phyloP scores from a whole-genome alignment of 306 rosid species.

The Inga leiocalycina region DNA sequence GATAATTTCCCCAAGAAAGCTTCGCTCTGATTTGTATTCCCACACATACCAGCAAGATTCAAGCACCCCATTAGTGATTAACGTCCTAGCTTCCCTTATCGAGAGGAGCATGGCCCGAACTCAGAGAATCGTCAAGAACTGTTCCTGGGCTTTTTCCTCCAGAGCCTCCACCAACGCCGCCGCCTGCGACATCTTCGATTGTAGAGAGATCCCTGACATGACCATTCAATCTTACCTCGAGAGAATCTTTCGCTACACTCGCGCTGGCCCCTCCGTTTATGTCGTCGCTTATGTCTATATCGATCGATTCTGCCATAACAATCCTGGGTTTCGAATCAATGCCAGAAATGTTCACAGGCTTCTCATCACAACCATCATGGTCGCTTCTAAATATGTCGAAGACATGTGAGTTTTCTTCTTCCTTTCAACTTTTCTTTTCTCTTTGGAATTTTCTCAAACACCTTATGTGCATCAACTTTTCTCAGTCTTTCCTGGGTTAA shows the following conservation, averaged over 20 bases:
- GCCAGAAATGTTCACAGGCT: slow-evolving; percentile 84
- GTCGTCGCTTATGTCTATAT: slow-evolving; percentile 91
- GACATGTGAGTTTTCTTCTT: slow-evolving; percentile 68
- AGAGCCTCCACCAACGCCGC: slow-evolving; percentile 38
- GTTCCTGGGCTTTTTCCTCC: slow-evolving; percentile 49
- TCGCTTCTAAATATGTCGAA: slow-evolving; percentile 87
- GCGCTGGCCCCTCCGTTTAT: slow-evolving; percentile 75
- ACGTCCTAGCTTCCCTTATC: slow-evolving; percentile 82
- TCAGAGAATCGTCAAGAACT: slow-evolving; percentile 62
- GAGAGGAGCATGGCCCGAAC: slow-evolving; percentile 87
- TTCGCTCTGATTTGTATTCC: slow-evolving; percentile 75
- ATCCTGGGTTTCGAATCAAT: slow-evolving; percentile 69
- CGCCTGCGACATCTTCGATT: slow-evolving; percentile 62
- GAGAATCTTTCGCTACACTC: slow-evolving; percentile 86
- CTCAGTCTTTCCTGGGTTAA: neutral
- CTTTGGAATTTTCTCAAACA: neutral
- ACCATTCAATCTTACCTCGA: slow-evolving; percentile 73
- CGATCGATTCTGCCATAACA: slow-evolving; percentile 81
- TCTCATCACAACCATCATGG: slow-evolving; percentile 90
- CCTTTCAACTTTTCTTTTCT: neutral
- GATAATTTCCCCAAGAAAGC: slow-evolving; percentile 80
- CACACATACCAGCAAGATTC: slow-evolving; percentile 68
- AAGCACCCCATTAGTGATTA: slow-evolving; percentile 64
- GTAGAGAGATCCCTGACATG: slow-evolving; percentile 85
- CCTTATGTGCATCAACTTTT: neutral